Percentiles rank a stretch among this genome's conserved stretches.
phyloP scores from a whole-genome alignment of 495 filamentous ascomycete genomes.

The Aspergillus avenaceus region DNA sequence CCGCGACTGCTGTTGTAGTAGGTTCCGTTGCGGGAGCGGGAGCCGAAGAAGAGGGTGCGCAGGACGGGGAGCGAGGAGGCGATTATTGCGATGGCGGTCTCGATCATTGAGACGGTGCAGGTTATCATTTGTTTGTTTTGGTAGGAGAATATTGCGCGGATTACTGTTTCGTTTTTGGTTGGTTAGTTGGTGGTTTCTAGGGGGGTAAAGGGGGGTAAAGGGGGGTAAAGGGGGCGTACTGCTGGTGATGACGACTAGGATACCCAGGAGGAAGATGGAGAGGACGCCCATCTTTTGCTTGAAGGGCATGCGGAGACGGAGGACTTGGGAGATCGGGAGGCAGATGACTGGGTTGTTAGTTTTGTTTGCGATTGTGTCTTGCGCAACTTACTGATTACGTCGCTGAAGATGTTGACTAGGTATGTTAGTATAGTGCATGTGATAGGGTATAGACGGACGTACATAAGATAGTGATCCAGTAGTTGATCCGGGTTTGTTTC shows the following conservation, averaged over 20 bases:
- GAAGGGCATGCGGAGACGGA: slow-evolving; percentile 15
- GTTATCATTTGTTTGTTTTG: slow-evolving; percentile 22
- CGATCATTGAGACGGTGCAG: slow-evolving; percentile 26
- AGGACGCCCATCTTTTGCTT: slow-evolving; percentile 21
- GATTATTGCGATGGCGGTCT: slow-evolving; percentile 24
- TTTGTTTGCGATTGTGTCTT: neutral
- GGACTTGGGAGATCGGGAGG: slow-evolving; percentile 21
- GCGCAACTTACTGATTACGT: slow-evolving; percentile 16
- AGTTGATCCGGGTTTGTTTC: slow-evolving; percentile 13
- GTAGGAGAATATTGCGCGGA: slow-evolving; percentile 21
- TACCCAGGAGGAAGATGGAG: slow-evolving; percentile 19
- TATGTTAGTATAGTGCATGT: neutral
- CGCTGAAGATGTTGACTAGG: slow-evolving; percentile 23
- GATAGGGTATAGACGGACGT: neutral
- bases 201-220: neutral
- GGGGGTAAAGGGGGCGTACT: slow-evolving; percentile 9
- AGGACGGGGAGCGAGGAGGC: slow-evolving; percentile 24
- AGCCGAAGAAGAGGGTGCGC: slow-evolving; percentile 22
- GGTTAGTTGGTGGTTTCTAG: neutral
- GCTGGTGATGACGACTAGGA: slow-evolving; percentile 20
- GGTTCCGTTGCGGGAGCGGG: slow-evolving; percentile 18
- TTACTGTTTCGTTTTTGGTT: slow-evolving; percentile 6
- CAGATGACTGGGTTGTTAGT: slow-evolving; percentile 18
- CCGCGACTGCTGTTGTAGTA: slow-evolving; percentile 16
- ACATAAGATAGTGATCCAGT: slow-evolving; percentile 22